Evolutionary conservation across 352 stramenopile species (phyloP).

Genomic region (Globisporangium heterothallicum): DNA sequence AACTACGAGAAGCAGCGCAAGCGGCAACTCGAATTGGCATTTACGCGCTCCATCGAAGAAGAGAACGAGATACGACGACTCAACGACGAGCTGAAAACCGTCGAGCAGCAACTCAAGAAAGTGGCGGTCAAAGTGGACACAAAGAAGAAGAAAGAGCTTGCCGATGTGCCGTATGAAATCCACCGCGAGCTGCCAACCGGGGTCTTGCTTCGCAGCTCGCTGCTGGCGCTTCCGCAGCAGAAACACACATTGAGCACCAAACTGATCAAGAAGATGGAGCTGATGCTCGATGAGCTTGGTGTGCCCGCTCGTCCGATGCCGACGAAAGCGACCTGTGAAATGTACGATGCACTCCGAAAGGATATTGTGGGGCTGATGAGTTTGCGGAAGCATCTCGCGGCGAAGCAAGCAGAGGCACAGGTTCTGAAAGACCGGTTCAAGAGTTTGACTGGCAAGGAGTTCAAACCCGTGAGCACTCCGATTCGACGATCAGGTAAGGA

Average conservation of each 20-base stretch:
- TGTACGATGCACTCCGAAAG: constrained; percentile 54
- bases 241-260: constrained; percentile 55
- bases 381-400: constrained; percentile 52
- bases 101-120: constrained; percentile 73
- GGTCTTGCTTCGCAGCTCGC: constrained; percentile 53
- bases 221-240: constrained; percentile 41
- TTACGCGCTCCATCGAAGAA: constrained; percentile 58
- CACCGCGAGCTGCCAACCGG: constrained; percentile 40
- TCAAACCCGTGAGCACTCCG: constrained; percentile 35
- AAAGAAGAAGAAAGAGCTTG: constrained; percentile 74
- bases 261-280: constrained; percentile 60
- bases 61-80: constrained; percentile 58
- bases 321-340: constrained; percentile 56
- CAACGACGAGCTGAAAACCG: constrained; percentile 43
- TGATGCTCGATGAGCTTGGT: constrained; percentile 61
- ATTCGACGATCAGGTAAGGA: constrained; percentile 30
- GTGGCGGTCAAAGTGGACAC: constrained; percentile 46
- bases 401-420: constrained; percentile 48
- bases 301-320: constrained; percentile 64
- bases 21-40: constrained; percentile 52
- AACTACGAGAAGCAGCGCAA: constrained; percentile 72
- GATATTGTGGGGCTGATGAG: constrained; percentile 52
- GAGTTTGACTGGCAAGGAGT: constrained; percentile 44
- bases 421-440: constrained; percentile 47
- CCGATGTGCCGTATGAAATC: constrained; percentile 54